phyloP scores from a whole-genome alignment of 306 rosid genomes.

The Pueraria montana region DNA sequence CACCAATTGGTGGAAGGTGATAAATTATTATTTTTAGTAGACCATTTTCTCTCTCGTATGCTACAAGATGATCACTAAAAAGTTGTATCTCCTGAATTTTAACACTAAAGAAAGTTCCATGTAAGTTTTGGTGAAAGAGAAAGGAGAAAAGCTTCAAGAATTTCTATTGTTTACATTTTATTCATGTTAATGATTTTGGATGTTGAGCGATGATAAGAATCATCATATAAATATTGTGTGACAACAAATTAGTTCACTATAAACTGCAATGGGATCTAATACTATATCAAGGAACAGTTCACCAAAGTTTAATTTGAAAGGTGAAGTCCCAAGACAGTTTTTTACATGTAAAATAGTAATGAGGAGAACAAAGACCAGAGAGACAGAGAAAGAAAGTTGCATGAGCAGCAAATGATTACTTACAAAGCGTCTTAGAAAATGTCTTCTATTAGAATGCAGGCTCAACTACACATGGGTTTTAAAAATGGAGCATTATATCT shows the following conservation, averaged over 20 bases:
- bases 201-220: background rate
- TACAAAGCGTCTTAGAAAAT: background rate
- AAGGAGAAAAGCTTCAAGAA: background rate
- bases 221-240: background rate
- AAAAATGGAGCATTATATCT: conserved; percentile 9
- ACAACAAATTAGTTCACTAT: background rate
- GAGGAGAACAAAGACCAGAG: background rate
- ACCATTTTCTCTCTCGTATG: conserved; percentile 83
- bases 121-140: conserved; percentile 50
- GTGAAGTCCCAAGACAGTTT: background rate
- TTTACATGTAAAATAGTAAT: background rate
- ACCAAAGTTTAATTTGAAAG: background rate
- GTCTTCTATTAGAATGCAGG: conserved; percentile 17
- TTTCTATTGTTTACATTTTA: conserved; percentile 30
- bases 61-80: conserved; percentile 75
- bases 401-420: background rate
- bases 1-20: conserved; percentile 79
- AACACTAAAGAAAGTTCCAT: conserved; percentile 63
- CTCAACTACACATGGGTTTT: conserved; percentile 23
- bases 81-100: conserved; percentile 87
- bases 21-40: conserved; percentile 75
- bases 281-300: background rate
- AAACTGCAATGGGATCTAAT: background rate
- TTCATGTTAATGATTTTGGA: conserved; percentile 40
- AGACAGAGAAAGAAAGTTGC: background rate